Conservation (phyloP, 2,329 filamentous ascomycete genomes). For the Hypoxylon sp. region DNA sequence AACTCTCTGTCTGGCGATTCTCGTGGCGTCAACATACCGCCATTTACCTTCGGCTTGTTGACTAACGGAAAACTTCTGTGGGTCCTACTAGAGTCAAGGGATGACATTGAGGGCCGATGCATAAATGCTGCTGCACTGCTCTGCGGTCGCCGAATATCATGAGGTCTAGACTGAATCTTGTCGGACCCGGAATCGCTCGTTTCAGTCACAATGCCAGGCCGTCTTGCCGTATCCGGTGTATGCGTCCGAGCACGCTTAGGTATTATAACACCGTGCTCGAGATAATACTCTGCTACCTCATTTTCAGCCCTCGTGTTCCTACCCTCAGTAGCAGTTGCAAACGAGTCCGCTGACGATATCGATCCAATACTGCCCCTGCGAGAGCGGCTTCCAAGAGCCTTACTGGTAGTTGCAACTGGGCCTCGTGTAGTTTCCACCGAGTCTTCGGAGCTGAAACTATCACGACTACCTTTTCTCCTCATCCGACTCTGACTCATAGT, state of each 20-base stretch:
- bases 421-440: conserved; percentile 75
- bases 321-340: conserved; percentile 70
- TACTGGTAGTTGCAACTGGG: conserved; percentile 52
- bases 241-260: conserved; percentile 51
- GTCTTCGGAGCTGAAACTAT: conserved; percentile 71
- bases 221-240: conserved; percentile 54
- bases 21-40: conserved; percentile 63
- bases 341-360: conserved; percentile 67
- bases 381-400: conserved; percentile 46
- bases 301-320: conserved; percentile 49
- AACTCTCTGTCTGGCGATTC: conserved; percentile 66
- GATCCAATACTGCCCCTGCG: conserved; percentile 66
- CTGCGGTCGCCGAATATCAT: conserved; percentile 61
- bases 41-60: conserved; percentile 64
- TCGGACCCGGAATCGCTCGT: conserved; percentile 48
- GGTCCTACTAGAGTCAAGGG: conserved; percentile 71
- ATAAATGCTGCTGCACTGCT: conserved; percentile 58
- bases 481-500: conserved; percentile 74
- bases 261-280: conserved; percentile 42
- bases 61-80: conserved; percentile 74
- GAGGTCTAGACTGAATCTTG: conserved; percentile 49
- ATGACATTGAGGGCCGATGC: conserved; percentile 71
- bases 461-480: conserved; percentile 61
- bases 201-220: conserved; percentile 47
- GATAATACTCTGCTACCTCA: conserved; percentile 44